Percentiles rank a stretch among this genome's conserved stretches.
Evolutionary conservation across 2,329 filamentous ascomycete genomes (phyloP).

Genomic region (Cladosporium sp.): DNA sequence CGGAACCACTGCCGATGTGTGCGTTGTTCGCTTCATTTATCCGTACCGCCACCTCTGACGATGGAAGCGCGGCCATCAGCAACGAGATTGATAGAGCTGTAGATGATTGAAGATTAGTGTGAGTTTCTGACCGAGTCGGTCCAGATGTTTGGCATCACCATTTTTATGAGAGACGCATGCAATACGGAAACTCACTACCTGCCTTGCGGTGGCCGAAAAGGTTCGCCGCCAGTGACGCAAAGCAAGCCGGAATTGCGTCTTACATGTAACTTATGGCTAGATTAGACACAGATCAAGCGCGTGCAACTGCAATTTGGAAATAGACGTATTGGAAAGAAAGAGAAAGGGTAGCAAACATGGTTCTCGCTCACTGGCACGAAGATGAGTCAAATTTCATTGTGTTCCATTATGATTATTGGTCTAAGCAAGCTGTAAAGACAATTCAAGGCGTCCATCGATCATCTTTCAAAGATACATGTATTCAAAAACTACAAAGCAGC

Average conservation of each 20-base stretch:
- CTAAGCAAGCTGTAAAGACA: neutral
- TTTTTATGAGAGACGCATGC: neutral
- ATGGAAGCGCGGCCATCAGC: neutral
- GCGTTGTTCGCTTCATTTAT: neutral
- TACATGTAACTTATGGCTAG: neutral
- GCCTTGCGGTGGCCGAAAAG: neutral
- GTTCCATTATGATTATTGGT: neutral
- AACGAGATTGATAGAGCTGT: neutral
- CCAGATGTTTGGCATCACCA: neutral
- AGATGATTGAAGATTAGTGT: neutral
- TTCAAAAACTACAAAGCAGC: neutral
- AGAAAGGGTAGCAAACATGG: neutral
- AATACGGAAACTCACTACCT: neutral
- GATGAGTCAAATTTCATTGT: neutral
- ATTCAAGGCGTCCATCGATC: neutral
- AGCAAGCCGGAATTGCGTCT: neutral
- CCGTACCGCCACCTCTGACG: neutral
- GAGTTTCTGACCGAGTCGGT: neutral
- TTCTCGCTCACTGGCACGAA: neutral
- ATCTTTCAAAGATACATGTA: neutral
- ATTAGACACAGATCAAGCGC: neutral
- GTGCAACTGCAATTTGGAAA: neutral
- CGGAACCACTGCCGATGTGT: neutral
- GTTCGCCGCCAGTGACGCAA: neutral
- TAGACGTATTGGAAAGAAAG: neutral